Conservation (phyloP, 805 yeast genomes). For the Candida tibetensis region DNA sequence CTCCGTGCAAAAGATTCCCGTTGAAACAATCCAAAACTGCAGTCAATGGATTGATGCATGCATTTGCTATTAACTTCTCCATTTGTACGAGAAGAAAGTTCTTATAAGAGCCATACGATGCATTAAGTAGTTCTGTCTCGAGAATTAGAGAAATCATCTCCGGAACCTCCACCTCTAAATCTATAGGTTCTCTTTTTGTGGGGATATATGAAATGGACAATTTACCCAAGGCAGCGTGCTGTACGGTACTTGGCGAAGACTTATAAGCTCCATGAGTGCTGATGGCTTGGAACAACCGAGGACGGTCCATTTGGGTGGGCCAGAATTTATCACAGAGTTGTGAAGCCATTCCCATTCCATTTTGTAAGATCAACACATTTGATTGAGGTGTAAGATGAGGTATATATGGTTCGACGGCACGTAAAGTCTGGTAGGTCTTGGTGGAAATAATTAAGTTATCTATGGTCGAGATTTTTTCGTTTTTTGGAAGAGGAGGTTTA, state of each 20-base stretch:
- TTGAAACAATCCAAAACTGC: conserved; percentile 75
- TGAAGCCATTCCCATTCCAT: conserved; percentile 76
- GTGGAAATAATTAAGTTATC: conserved; percentile 70
- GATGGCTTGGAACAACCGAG: conserved; percentile 69
- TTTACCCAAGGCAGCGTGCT: conserved; percentile 73
- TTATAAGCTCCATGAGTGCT: conserved; percentile 82
- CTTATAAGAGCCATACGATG: conserved; percentile 34
- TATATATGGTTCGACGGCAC: conserved; percentile 57
- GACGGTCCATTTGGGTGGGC: conserved; percentile 46
- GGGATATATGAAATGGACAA: conserved; percentile 61
- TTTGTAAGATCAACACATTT: conserved; percentile 69
- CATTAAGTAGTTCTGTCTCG: conserved; percentile 23
- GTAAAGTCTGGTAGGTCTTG: conserved; percentile 70
- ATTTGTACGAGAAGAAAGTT: conserved; percentile 56
- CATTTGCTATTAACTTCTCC: conserved; percentile 74
- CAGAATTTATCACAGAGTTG: conserved; percentile 51
- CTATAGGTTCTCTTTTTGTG: neutral
- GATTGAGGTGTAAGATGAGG: conserved; percentile 48
- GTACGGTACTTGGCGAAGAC: conserved; percentile 24
- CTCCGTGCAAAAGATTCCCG: conserved; percentile 59
- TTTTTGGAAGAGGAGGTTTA: conserved; percentile 16
- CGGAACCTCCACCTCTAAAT: conserved; percentile 10
- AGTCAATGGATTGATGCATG: conserved; percentile 81
- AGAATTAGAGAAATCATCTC: conserved; percentile 21
- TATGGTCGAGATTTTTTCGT: conserved; percentile 24